Percentiles rank a stretch among this genome's conserved stretches.
Evolutionary conservation across 805 yeast genomes (phyloP).

Genomic region (Lipomyces sp.): DNA sequence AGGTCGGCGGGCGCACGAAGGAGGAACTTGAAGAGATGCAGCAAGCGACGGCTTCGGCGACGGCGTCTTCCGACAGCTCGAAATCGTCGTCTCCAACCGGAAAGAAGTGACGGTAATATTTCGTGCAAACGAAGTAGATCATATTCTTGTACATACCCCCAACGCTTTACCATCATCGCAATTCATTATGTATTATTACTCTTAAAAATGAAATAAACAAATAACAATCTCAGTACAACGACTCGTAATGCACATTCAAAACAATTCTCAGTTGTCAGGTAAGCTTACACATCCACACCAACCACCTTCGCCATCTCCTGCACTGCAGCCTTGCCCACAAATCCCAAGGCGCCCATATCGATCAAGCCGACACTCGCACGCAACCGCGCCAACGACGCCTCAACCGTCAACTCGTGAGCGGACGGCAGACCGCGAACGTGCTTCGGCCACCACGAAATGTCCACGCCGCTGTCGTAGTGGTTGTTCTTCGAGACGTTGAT

Average conservation of each 20-base stretch:
- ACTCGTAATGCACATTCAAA: neutral
- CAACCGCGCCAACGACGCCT: constrained; percentile 15
- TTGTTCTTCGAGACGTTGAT: constrained; percentile 20
- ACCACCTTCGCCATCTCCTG: constrained; percentile 25
- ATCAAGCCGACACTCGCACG: constrained; percentile 7
- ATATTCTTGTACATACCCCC: too few relatives aligned
- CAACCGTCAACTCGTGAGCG: constrained; percentile 2
- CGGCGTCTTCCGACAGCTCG: neutral
- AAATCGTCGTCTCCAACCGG: too few relatives aligned
- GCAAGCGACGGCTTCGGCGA: neutral
- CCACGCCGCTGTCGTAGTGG: neutral
- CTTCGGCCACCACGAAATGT: constrained; percentile 22
- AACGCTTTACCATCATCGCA: too few relatives aligned
- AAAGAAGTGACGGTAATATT: too few relatives aligned
- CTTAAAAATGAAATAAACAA: too few relatives aligned
- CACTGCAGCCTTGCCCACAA: constrained; percentile 19
- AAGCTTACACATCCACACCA: constrained; percentile 19
- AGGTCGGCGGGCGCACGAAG: constrained; percentile 52
- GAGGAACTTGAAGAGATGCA: constrained; percentile 24
- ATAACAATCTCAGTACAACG: neutral
- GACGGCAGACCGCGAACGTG: constrained; percentile 15
- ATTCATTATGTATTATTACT: too few relatives aligned
- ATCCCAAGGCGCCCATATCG: constrained; percentile 9
- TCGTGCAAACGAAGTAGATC: too few relatives aligned
- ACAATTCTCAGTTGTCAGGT: neutral